Conservation (phyloP, 2,329 filamentous ascomycete genomes). For the Fusarium sp. region DNA sequence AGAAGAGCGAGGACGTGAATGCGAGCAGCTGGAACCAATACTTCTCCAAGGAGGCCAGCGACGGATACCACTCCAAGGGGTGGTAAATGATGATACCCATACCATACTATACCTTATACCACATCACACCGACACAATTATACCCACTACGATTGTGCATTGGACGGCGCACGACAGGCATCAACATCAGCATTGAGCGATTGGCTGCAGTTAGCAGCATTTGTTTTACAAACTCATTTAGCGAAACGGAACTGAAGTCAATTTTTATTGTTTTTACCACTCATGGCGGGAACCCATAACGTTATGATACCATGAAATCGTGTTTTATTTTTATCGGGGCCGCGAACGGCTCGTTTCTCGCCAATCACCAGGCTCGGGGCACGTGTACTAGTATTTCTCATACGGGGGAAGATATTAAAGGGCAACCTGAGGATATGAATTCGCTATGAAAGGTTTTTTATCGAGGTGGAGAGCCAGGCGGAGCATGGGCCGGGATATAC, state of each 20-base stretch:
- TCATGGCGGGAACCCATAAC: constrained; percentile 42
- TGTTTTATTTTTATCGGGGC: constrained; percentile 36
- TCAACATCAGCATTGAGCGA: constrained; percentile 47
- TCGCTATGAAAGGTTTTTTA: constrained; percentile 17
- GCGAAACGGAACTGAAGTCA: constrained; percentile 29
- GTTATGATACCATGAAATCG: constrained; percentile 50
- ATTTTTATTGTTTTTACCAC: constrained; percentile 36
- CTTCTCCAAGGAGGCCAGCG: constrained; percentile 79
- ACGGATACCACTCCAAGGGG: constrained; percentile 59
- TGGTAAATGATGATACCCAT: constrained; percentile 50
- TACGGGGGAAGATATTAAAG: constrained; percentile 35
- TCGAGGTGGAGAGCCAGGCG: neutral
- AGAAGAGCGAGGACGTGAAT: constrained; percentile 70
- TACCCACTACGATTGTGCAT: constrained; percentile 46
- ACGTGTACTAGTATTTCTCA: constrained; percentile 47
- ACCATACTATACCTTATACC: constrained; percentile 25
- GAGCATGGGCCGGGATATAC: constrained; percentile 22
- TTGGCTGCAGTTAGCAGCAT: constrained; percentile 44
- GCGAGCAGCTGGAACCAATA: constrained; percentile 86
- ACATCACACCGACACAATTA: constrained; percentile 34
- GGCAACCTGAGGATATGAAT: constrained; percentile 44
- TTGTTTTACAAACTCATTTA: constrained; percentile 38
- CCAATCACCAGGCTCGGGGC: constrained; percentile 38
- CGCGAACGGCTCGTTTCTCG: constrained; percentile 31
- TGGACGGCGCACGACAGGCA: constrained; percentile 47